Base-by-base conservation (phyloP, 352 stramenopile species). In the Globisporangium spiculum region DNA sequence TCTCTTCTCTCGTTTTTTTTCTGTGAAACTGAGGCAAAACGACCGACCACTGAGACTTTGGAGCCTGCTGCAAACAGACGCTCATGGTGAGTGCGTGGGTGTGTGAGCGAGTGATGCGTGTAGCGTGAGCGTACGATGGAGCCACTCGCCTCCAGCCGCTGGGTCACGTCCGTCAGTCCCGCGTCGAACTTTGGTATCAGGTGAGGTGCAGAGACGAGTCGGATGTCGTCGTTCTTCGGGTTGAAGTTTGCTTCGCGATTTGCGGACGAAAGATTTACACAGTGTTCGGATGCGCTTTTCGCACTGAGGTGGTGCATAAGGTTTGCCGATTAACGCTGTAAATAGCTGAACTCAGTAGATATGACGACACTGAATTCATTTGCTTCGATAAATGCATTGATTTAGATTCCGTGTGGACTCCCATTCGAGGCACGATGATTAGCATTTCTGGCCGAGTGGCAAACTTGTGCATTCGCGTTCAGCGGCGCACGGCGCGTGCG, bases 1-100 rank as follows among this genome's bases (percentile, higher is more conserved):
- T 18, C n/a, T 20, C 41, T 50, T n/a, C 41, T 18, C 14, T 48
- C 38, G 10, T 5, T 2, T 9, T n/a, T 48, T 20, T n/a, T 20
- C 16, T 30, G 6, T 56, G 50, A 56, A 56, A 56, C 50, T 30
- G 50, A 56, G n/a, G 50, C 22, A 56, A 56, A 56, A 56, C 50
- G n/a, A 56, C 50, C n/a, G 50, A 14, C n/a, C 41, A 48, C 41
- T 48, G 41, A 48, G 41, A n/a, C 41, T 48, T 48, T n/a, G 16
- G 41, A 48, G 22, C 9, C 50, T 56, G n/a, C 4, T 24, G 50
- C 50, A 56, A 56, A 30, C n/a, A n/a, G 50, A 56, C 50, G 50
- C 3, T 27, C 8, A n/a, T 36, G 32, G 32, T 36, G 32, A 6
- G 32, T 8, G 32, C 4, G 32, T 36, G 32, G 6, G 32, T 36